Base-by-base conservation (phyloP, 2,329 filamentous ascomycete species). In the Harringtonia aguacate region DNA sequence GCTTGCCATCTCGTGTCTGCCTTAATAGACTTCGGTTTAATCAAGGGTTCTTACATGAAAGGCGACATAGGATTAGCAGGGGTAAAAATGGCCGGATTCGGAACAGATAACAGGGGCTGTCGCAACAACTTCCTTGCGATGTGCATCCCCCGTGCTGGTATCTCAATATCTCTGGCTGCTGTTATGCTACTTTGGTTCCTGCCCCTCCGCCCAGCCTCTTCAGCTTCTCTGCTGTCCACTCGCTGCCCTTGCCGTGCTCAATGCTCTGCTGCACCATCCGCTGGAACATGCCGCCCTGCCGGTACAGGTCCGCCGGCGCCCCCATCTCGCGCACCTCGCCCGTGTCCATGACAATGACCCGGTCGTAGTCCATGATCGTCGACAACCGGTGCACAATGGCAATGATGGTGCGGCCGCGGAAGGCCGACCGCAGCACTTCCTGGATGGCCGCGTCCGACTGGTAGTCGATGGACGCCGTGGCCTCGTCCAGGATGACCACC, bases 351-450 rank as follows among this genome's bases (percentile, higher is more conserved):
- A 79, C 74, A 4, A 79, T 65, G 1, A 80, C 66, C 27, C 64
- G 64, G 52, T 80, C 74, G 49, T 76, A 78, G 55, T 79, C 74
- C 45, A 76, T 69, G 42, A 80, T 76, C 0, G 75, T 79, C 35
- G 69, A 62, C 39, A 79, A 57, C 5, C 74, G 66, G 56, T 79
- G 75, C 8, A 73, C 74, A 48, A 79, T 75, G 3, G 73, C 75
- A 18, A 79, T 67, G 4, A 78, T 61, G 10, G 75, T 78, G 21
- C 71, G 63, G 22, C 67, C 65, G 1, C 60, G 58, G 24, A 78
- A 64, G 49, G 74, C 72, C 9, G 61, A 56, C 15, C 72, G 63
- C 28, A 78, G 55, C 2, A 75, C 67, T n/a, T 59, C 58, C 56
- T 78, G 74, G 44, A 78, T 75, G 3, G 68, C 69, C 29, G 64